phyloP scores from a whole-genome alignment of 305 asterid species.

The Fraxinus paxiana region DNA sequence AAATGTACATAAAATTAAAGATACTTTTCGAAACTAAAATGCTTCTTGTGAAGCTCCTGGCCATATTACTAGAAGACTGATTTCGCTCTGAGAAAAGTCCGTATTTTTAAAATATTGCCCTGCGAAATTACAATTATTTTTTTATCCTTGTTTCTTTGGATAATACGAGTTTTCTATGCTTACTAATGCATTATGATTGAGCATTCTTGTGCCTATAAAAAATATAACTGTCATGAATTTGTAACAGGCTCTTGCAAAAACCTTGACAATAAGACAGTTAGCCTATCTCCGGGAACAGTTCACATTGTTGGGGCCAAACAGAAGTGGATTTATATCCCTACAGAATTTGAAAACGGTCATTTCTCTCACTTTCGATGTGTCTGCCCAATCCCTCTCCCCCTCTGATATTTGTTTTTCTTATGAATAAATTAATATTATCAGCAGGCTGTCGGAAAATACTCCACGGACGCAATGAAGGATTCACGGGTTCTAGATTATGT shows the following conservation, averaged over 20 bases:
- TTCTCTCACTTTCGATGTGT: constrained; percentile 14
- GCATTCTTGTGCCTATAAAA: neutral
- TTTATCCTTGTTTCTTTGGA: neutral
- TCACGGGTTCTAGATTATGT: constrained; percentile 81
- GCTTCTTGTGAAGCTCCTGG: neutral
- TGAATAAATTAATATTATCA: neutral
- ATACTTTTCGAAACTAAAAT: neutral
- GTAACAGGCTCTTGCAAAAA: constrained; percentile 55
- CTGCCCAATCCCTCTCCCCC: neutral
- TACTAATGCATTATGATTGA: neutral
- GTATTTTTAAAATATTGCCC: neutral
- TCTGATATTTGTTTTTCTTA: neutral
- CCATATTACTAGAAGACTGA: neutral
- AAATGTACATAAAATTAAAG: neutral
- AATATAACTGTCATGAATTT: neutral
- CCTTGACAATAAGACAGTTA: constrained; percentile 48
- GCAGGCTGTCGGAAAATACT: constrained; percentile 64
- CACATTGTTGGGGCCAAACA: constrained; percentile 48
- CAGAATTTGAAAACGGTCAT: constrained; percentile 47
- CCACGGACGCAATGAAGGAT: constrained; percentile 90
- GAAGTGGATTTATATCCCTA: constrained; percentile 48
- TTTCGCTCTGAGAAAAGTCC: neutral
- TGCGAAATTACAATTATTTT: neutral
- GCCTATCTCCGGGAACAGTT: constrained; percentile 64
- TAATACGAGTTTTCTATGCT: neutral